Base-by-base conservation (phyloP, 2,329 filamentous ascomycete genomes). In the Meredithiella fracta region DNA sequence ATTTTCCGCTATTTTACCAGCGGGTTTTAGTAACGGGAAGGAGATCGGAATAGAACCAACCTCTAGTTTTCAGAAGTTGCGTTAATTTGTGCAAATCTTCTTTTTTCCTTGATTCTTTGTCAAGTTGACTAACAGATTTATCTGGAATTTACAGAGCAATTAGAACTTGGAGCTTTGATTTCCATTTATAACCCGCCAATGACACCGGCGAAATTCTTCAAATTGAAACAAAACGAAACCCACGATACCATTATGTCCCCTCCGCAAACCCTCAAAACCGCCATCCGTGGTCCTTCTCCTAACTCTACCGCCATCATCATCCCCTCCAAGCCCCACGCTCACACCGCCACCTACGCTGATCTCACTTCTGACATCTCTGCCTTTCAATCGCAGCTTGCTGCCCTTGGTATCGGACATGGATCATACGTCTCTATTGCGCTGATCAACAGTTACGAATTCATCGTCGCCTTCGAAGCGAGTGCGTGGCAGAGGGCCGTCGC, bases 401-500 rank as follows among this genome's bases (percentile, higher is more conserved):
- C 75, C 51, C 74, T 91, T 56, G 87, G 87, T 61, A 80, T 94
- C 60, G 73, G 75, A 57, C 75, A 77, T 47, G 75, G 77, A 61
- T 78, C 82, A 14, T 82, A 86, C 50, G 86, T 94, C 54, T 92
- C 86, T 51, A 89, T 94, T 66, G 85, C 87, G 26, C 77, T 89
- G 17, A 78, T 84, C 58, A 94, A 94, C 72, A 88, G 83, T 54
- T 90, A 88, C 69, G 86, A 90, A 67, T 92, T 94, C 70, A 85
- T 94, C 65, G 81, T 92, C 57, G 82, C 86, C 1, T 94, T 94
- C 69, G 77, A 94, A 47, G 87, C 86, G n/a, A 77, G 82, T 17
- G 80, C 86, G n/a, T 88, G 83, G 80, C 87, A 92, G 71, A 78
- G 88, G 63, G 85, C 75, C 29, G 83, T 92, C 62, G 87, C 87